phyloP scores from a whole-genome alignment of 176 grass and related monocot species.

The Bothriochloa decipiens region DNA sequence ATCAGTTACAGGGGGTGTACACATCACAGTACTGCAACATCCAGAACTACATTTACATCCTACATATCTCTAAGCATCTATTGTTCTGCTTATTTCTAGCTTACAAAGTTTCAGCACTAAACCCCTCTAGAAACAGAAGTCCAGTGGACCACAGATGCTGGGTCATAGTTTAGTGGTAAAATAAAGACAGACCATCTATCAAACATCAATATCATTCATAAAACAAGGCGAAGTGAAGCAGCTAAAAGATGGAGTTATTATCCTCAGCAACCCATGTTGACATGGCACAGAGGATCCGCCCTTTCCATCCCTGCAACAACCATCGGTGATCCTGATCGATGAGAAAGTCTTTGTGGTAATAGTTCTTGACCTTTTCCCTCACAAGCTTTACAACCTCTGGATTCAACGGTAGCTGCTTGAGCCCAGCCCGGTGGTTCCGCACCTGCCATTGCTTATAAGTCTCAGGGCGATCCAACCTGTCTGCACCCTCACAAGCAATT shows the following conservation, averaged over 20 bases:
- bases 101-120: conserved; percentile 3
- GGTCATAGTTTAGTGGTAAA: background rate
- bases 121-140: background rate
- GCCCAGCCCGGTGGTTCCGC: too few species aligned
- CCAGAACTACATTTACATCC: background rate
- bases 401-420: background rate
- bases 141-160: background rate
- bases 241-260: background rate
- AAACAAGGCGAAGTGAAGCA: background rate
- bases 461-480: conserved; percentile 15
- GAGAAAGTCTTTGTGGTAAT: conserved; percentile 19
- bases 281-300: conserved; percentile 15
- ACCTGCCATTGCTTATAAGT: too few species aligned
- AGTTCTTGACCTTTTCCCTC: background rate
- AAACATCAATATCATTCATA: background rate
- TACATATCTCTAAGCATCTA: conserved; percentile 5
- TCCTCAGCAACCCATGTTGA: conserved; percentile 27
- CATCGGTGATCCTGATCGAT: conserved; percentile 3
- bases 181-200: background rate
- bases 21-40: background rate
- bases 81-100: background rate
- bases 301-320: conserved; percentile 16
- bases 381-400: background rate
- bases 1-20: background rate
- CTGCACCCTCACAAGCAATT: background rate